Evolutionary conservation across 208 protist genomes (phyloP).

Genomic region (Crithidia fasciculata): DNA sequence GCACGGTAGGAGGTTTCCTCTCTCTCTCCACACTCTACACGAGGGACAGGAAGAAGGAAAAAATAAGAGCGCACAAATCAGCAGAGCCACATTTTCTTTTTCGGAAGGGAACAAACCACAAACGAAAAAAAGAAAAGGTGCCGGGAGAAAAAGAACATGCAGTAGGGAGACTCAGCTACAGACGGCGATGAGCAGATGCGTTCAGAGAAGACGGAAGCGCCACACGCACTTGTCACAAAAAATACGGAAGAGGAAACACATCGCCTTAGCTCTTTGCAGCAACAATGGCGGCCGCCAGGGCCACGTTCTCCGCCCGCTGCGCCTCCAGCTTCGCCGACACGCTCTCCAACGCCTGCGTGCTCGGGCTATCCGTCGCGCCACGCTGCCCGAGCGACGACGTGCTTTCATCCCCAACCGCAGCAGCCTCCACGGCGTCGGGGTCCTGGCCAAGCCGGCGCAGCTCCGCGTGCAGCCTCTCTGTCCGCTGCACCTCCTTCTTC

Average conservation of each 20-base stretch:
- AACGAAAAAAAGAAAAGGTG: not conserved
- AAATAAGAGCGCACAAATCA: too few relatives aligned
- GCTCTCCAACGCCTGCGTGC: constrained; percentile 9
- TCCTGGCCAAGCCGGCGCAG: constrained; percentile 11
- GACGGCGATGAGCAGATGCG: too few relatives aligned
- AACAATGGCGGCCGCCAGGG: constrained; percentile 1
- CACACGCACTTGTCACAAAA: not conserved
- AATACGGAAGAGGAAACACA: too few relatives aligned
- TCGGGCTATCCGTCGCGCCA: constrained; percentile 11
- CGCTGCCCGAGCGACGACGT: constrained; percentile 12
- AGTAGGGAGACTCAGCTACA: too few relatives aligned
- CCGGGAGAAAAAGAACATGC: too few relatives aligned
- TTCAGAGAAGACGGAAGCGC: too few relatives aligned
- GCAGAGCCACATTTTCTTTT: too few relatives aligned
- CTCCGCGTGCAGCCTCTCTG: constrained; percentile 21
- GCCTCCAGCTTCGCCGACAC: constrained; percentile 11
- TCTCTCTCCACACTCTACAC: too few relatives aligned
- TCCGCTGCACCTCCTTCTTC: constrained; percentile 15
- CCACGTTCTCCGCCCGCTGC: constrained; percentile 12
- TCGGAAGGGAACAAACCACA: not conserved
- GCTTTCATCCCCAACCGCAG: constrained; percentile 1
- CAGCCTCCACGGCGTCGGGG: constrained; percentile 13
- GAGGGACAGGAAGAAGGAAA: too few relatives aligned
- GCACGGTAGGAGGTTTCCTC: too few relatives aligned
- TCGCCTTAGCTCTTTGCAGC: not conserved